Conservation (phyloP, 2,329 filamentous ascomycete genomes). For the Fusarium sp. region DNA sequence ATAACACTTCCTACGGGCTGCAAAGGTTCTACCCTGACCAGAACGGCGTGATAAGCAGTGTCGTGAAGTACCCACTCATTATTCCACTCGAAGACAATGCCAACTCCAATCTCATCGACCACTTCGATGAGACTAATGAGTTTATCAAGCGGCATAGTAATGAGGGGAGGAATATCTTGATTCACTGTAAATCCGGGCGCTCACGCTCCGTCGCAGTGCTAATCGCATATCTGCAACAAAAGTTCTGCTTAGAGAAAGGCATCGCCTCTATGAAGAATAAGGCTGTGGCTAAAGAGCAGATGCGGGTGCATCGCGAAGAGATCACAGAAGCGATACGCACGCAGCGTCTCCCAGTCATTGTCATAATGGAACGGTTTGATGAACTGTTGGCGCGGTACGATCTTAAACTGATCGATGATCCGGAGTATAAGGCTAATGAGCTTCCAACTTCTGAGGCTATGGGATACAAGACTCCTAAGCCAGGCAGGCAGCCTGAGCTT, state of each 20-base stretch:
- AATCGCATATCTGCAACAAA: not conserved
- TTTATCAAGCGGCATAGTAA: not conserved
- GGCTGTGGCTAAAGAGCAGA: not conserved
- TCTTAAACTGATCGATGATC: not conserved
- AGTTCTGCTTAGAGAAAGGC: not conserved
- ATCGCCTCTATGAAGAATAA: not conserved
- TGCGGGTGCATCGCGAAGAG: not conserved
- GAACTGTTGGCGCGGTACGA: not conserved
- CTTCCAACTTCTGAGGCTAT: fast-evolving
- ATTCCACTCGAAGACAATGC: not conserved
- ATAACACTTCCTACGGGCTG: not conserved
- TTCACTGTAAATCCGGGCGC: not conserved
- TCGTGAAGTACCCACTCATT: not conserved
- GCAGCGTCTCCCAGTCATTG: not conserved
- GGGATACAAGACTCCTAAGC: fast-evolving
- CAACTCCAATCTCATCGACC: not conserved
- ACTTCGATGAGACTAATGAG: not conserved
- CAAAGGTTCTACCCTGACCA: not conserved
- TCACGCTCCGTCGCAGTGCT: not conserved
- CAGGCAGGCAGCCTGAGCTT: fast-evolving
- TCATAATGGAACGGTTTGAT: not conserved
- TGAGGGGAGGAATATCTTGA: not conserved
- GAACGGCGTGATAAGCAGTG: not conserved
- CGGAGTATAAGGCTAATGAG: not conserved
- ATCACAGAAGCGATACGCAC: not conserved